Base-by-base conservation (phyloP, 2,329 filamentous ascomycete genomes). In the Penicillium sp. region DNA sequence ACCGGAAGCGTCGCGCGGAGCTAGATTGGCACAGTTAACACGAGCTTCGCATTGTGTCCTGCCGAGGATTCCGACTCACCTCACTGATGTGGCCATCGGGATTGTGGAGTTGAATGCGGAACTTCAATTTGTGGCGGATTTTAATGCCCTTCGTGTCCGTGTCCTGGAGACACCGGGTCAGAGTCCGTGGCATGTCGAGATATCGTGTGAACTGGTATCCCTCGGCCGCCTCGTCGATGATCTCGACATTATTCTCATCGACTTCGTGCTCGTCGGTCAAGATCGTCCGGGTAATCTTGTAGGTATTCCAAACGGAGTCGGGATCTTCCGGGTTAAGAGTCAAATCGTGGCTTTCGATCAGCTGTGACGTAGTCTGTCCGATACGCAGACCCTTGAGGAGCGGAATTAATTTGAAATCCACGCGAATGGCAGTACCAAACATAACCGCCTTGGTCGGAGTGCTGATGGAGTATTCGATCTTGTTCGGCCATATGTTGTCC, bases 401-500 rank as follows among this genome's bases (percentile, higher is more conserved):
- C 0, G 91, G 90, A 1, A 89, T 87, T 52, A 97, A 83, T 52
- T 87, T 82, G 73, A 96, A 91, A 58, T 95, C 84, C 49, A 95
- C 78, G 1, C 84, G 82, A 40, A 97, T 83, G 18, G 79, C 78
- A n/a, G 88, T 94, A 40, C 93, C 93, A 60, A 96, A 95, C 14
- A 95, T 86, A 44, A 95, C 85, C 1, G 93, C 93, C 72, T 96
- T 96, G 62, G 89, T 90, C 0, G 93, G 91, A 9, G 95, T 87
- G 47, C 88, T 82, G 53, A 98, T 89, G 24, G 89, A 91, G 72
- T 98, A 98, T 66, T 95, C 88, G 59, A 97, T 81, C 75, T 98
- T 98, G 74, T 95, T 93, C 5, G 89, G 87, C 93, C 93, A 98
- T 54, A 95, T 86, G 63, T 96, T 96, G 69, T 96, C 90, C 54